These are phyloP conservation scores for Teunomyces barrocoloradensis DNA, from an alignment of 805 yeast species.

Conservation along the genomic window DNA sequence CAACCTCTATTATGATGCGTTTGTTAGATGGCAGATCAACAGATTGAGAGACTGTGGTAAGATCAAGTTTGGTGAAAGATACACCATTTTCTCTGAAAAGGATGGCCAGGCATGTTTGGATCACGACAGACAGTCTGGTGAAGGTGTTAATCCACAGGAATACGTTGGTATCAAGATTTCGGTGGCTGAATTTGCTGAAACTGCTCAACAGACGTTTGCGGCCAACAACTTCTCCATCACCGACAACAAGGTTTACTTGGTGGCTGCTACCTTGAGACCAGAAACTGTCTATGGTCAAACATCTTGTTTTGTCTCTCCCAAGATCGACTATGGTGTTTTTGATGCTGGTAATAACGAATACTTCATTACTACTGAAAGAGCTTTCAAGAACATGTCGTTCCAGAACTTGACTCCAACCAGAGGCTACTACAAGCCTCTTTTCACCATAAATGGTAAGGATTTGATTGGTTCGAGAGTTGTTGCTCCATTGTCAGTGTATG, in stretches of 20 bases:
- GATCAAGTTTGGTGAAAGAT: conserved; percentile 97
- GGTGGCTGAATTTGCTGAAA: conserved; percentile 56
- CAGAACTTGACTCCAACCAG: conserved; percentile 89
- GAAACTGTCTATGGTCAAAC: conserved; percentile 99
- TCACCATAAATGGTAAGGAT: conserved; percentile 62
- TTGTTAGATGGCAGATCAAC: conserved; percentile 95
- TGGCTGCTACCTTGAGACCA: conserved; percentile 97
- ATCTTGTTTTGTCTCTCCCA: conserved; percentile 96
- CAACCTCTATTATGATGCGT: conserved; percentile 92
- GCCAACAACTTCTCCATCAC: conserved; percentile 45
- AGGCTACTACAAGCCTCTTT: conserved; percentile 66
- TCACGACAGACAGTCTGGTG: conserved; percentile 96
- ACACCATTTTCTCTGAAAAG: conserved; percentile 94
- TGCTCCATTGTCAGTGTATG: conserved; percentile 76
- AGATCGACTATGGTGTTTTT: conserved; percentile 86
- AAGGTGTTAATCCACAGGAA: conserved; percentile 96
- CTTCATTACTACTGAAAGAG: conserved; percentile 88
- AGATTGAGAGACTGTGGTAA: conserved; percentile 79
- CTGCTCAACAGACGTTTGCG: conserved; percentile 54
- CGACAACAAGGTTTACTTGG: conserved; percentile 69
- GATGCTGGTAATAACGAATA: conserved; percentile 72
- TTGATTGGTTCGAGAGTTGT: conserved; percentile 83
- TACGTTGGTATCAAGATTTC: conserved; percentile 89
- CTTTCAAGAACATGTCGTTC: conserved; percentile 95
- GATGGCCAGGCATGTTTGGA: conserved; percentile 99